Evolutionary conservation across 805 yeast species (phyloP).

Genomic region (Isabelozyma heimii): DNA sequence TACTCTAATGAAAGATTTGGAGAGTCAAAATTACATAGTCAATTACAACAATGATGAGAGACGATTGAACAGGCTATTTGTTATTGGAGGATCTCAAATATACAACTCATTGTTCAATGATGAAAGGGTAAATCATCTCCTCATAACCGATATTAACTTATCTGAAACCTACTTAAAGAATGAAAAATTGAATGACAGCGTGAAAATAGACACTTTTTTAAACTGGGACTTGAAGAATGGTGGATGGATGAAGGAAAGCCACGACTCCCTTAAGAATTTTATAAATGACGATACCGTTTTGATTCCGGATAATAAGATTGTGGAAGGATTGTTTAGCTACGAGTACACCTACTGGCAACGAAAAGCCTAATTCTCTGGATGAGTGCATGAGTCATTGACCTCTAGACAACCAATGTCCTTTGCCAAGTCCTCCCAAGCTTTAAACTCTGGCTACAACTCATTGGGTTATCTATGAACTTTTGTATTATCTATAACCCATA

Average conservation of each 20-base stretch:
- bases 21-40: background rate
- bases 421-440: no score
- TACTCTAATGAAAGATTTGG: constrained; percentile 16
- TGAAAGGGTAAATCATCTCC: constrained; percentile 49
- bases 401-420: no score
- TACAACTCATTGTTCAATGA: constrained; percentile 55
- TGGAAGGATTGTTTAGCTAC: constrained; percentile 44
- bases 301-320: constrained; percentile 32
- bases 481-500: constrained; percentile 5
- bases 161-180: constrained; percentile 6
- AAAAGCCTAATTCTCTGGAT: constrained; percentile 5
- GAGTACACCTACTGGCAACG: constrained; percentile 60
- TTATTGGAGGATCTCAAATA: constrained; percentile 92
- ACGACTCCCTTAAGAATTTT: constrained; percentile 33
- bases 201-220: constrained; percentile 74
- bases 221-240: constrained; percentile 20
- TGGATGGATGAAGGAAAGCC: constrained; percentile 36
- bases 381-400: no score
- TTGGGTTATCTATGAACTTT: background rate
- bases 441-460: no score
- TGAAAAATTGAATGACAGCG: constrained; percentile 15
- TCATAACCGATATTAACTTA: constrained; percentile 63
- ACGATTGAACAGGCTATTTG: constrained; percentile 58
- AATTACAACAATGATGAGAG: constrained; percentile 6
- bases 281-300: constrained; percentile 23